Evolutionary conservation across 352 stramenopile genomes (phyloP), one percentile per base, ranked within the genome.

Genomic region (Lagenidium giganteum): DNA sequence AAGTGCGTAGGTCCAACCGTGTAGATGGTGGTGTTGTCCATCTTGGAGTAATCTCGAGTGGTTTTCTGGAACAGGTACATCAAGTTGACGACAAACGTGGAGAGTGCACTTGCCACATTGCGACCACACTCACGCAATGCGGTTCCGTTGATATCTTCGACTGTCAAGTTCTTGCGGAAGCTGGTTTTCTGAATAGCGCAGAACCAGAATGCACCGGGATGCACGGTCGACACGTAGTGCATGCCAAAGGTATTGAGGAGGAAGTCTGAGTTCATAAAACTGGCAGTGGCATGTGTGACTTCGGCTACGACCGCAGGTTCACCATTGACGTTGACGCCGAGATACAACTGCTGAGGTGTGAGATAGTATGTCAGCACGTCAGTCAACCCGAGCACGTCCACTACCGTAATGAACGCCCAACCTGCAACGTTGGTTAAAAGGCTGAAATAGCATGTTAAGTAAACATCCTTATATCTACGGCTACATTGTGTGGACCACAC

Each of bases 11-110:
- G n/a, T n/a, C 59, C 63, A 2, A 70, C 25, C 1, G 56, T 68
- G 45, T 70, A 73, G 3, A 35, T 40, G 1, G 59, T 73, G 7
- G 55, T 57, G 38, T 73, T 73, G 31, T 73, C 63, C 18, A 73
- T 20, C n/a, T 67, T 73, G 20, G 3, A 45, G 22, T 74, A 74
- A 36, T 70, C 64, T 0, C 64, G 56, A 11, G 56, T 35, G 13
- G 57, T 44, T 23, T 66, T 65, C 34, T 74, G 64, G 36, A 70
- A 59, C 20, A 74, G 40, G 16, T 63, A 74, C 56, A 74, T 67
- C 17, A 74, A 38, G 27, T 74, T 74, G 2, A 68, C 64, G 3
- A 51, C 39, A 24, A 65, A 68, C 2, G 44, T 55, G 1, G 64
- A 60, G 3, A 74, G 29, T 6, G 61, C 50, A 1, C 17, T 12